Conservation (phyloP, 2,329 filamentous ascomycete genomes). For the Didymella glomerata region DNA sequence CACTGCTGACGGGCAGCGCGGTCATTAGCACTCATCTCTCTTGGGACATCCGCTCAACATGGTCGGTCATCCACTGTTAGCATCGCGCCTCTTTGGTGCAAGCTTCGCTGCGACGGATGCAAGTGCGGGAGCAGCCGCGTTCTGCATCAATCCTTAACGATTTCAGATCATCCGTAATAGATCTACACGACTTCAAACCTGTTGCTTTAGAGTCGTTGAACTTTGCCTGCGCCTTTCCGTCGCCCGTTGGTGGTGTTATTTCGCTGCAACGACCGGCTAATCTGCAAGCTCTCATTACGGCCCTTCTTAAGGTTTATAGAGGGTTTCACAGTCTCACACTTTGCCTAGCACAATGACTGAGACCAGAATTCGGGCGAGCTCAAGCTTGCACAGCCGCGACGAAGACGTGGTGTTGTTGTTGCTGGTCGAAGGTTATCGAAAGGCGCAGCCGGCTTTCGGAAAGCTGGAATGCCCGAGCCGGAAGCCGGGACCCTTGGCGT, state of each 20-base stretch:
- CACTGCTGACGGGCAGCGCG: background rate
- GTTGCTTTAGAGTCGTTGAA: background rate
- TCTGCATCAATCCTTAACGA: slow-evolving; percentile 15
- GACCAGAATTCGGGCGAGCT: background rate
- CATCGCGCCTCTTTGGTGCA: slow-evolving; percentile 1
- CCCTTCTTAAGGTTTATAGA: background rate
- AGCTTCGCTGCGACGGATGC: background rate
- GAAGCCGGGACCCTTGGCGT: slow-evolving; percentile 10
- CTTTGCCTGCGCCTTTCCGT: background rate
- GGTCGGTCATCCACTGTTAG: background rate
- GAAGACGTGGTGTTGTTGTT: background rate
- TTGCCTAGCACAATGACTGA: background rate
- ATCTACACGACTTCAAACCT: background rate
- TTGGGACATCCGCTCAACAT: background rate
- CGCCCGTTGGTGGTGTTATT: background rate
- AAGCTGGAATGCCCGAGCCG: slow-evolving; percentile 9
- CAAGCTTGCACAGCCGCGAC: background rate
- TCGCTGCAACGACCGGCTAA: background rate
- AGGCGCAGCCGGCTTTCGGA: slow-evolving; percentile 12
- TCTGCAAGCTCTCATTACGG: background rate
- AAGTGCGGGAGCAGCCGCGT: slow-evolving; percentile 14
- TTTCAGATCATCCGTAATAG: background rate
- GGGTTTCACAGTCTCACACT: background rate
- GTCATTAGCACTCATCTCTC: background rate
- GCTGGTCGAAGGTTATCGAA: background rate